Conservation (phyloP, 345 rosid species). For the Populus alba region DNA sequence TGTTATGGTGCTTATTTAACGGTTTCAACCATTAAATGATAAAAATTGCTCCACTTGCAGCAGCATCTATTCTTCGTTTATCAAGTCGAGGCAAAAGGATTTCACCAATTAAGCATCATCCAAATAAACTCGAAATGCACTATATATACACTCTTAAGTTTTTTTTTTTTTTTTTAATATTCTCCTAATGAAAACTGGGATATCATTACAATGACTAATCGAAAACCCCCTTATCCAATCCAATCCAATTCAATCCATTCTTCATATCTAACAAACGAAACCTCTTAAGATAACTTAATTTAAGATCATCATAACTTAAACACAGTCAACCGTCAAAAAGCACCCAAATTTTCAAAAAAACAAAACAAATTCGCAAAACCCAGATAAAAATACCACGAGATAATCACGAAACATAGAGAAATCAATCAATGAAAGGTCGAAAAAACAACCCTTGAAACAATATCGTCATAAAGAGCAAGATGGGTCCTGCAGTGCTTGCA, state of each 20-base stretch:
- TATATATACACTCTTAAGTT: background rate
- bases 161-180: background rate
- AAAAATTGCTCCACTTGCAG: background rate
- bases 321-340: constrained; percentile 8
- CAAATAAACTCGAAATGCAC: background rate
- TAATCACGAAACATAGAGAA: background rate
- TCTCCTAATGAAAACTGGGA: background rate
- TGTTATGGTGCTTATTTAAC: background rate
- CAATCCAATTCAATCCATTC: background rate
- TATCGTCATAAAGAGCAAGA: constrained; percentile 72
- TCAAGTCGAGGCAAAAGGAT: background rate
- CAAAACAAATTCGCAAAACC: constrained; percentile 21
- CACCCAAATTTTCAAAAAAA: background rate
- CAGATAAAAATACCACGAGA: constrained; percentile 25
- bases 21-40: background rate
- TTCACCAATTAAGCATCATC: background rate
- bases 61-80: background rate
- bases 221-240: background rate
- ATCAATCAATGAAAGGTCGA: constrained; percentile 8
- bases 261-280: background rate
- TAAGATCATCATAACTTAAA: background rate
- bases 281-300: background rate
- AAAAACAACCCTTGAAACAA: constrained; percentile 68
- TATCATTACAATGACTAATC: background rate
- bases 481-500: constrained; percentile 94